Percentiles rank a stretch among this genome's conserved stretches.
Conservation (phyloP, 164 flowering plant species). For the Vitis labrusca region DNA sequence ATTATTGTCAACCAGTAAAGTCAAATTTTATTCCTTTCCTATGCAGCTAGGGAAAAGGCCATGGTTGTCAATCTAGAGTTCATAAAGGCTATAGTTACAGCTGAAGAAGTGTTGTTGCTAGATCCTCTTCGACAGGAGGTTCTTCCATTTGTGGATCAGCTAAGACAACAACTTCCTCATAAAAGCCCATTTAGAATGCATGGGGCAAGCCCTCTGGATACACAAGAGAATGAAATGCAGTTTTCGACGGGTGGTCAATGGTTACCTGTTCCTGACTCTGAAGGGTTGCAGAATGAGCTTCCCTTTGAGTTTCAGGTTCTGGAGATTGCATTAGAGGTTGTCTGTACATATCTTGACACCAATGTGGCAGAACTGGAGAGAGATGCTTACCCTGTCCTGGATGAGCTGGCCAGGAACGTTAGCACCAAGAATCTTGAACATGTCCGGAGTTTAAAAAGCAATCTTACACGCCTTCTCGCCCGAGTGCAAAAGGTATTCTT, state of each 20-base stretch:
- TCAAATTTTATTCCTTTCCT: slow-evolving; percentile 4
- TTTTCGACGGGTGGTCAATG: slow-evolving; percentile 44
- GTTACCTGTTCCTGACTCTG: slow-evolving; percentile 63
- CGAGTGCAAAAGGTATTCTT: slow-evolving; percentile 85
- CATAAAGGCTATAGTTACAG: slow-evolving; percentile 91
- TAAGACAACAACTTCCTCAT: slow-evolving; percentile 69
- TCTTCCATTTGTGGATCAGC: slow-evolving; percentile 84
- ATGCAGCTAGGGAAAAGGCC: slow-evolving; percentile 90
- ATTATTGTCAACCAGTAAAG: neutral
- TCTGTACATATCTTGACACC: slow-evolving; percentile 75
- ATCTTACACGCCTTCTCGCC: slow-evolving; percentile 89
- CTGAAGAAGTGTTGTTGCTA: slow-evolving; percentile 87
- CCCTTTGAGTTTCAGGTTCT: slow-evolving; percentile 95
- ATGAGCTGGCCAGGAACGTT: slow-evolving; percentile 83
- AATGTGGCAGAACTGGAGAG: slow-evolving; percentile 79
- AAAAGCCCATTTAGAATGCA: slow-evolving; percentile 30
- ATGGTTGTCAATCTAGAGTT: slow-evolving; percentile 95
- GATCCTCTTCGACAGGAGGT: slow-evolving; percentile 88
- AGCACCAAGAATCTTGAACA: slow-evolving; percentile 91
- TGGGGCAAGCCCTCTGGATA: slow-evolving; percentile 29
- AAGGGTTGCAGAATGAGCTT: slow-evolving; percentile 73
- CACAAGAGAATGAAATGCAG: slow-evolving; percentile 41
- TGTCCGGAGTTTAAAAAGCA: slow-evolving; percentile 86
- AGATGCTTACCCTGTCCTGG: slow-evolving; percentile 82
- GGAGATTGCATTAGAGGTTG: slow-evolving; percentile 86